Percentiles rank a stretch among this genome's conserved stretches.
Conservation (phyloP, 1,284 basidiomycete species). For the Ustilago trichophora region DNA sequence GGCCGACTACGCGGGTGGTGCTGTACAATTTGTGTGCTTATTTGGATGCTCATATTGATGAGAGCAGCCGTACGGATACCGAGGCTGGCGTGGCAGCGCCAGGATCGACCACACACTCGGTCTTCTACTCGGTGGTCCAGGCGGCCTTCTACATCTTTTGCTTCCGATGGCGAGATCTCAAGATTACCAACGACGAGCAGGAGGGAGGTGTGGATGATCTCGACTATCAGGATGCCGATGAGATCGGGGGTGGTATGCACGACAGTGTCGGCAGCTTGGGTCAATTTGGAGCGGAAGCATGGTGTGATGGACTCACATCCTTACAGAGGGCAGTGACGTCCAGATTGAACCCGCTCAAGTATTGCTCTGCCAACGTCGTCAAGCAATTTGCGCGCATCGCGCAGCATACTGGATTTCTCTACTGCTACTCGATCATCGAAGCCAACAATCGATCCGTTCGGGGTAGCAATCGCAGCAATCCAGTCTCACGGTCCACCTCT, state of each 20-base stretch:
- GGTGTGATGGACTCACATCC: constrained; percentile 84
- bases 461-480: constrained; percentile 20
- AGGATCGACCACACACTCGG: constrained; percentile 53
- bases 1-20: constrained; percentile 78
- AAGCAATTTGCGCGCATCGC: constrained; percentile 93
- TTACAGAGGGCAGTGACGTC: constrained; percentile 84
- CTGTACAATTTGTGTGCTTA: constrained; percentile 85
- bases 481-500: constrained; percentile 30
- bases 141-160: constrained; percentile 97
- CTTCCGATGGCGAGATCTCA: constrained; percentile 91
- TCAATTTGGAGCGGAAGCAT: constrained; percentile 67
- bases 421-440: constrained; percentile 93
- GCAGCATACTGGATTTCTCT: constrained; percentile 88
- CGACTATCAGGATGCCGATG: constrained; percentile 36
- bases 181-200: constrained; percentile 71
- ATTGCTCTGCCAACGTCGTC: constrained; percentile 84
- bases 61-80: constrained; percentile 65
- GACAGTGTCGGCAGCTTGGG: constrained; percentile 37
- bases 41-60: constrained; percentile 73
- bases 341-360: constrained; percentile 81
- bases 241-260: constrained; percentile 43
- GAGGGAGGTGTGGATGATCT: constrained; percentile 67
- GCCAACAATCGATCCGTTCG: constrained; percentile 71
- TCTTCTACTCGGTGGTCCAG: constrained; percentile 93
- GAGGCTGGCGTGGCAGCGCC: constrained; percentile 43